Percentiles rank a stretch among this genome's conserved stretches.
Evolutionary conservation across 78 protist species (phyloP).

Genomic region (Dictyostelium firmibasis): DNA sequence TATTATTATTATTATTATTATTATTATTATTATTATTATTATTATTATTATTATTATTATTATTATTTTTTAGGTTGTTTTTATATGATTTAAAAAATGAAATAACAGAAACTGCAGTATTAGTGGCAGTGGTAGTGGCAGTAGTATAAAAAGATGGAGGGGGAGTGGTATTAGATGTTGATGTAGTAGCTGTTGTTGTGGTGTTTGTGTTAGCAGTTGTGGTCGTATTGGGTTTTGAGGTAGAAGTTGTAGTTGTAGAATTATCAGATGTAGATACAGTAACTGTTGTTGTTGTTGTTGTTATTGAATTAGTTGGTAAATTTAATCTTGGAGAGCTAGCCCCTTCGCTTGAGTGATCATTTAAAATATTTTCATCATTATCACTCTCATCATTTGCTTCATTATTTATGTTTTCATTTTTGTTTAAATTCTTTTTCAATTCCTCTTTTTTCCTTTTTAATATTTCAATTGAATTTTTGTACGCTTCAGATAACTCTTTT

Average conservation of each 20-base stretch:
- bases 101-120: not conserved
- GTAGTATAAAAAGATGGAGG: not conserved
- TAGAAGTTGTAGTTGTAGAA: not conserved
- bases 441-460: not conserved
- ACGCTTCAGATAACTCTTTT: not conserved
- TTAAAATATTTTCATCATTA: not conserved
- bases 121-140: not conserved
- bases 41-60: not conserved
- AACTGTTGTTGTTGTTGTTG: not conserved
- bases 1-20: no score
- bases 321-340: not conserved
- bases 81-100: not conserved
- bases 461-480: not conserved
- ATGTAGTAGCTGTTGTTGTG: no score
- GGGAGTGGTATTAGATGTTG: not conserved
- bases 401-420: not conserved
- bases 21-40: no score
- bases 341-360: not conserved
- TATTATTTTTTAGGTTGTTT: no score
- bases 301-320: not conserved
- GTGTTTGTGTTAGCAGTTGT: no score
- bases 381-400: not conserved
- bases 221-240: no score
- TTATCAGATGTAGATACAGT: not conserved
- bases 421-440: not conserved